Evolutionary conservation across 257 asterid genomes (phyloP), one percentile per base, ranked within the genome.

Genomic region (Lycium barbarum): DNA sequence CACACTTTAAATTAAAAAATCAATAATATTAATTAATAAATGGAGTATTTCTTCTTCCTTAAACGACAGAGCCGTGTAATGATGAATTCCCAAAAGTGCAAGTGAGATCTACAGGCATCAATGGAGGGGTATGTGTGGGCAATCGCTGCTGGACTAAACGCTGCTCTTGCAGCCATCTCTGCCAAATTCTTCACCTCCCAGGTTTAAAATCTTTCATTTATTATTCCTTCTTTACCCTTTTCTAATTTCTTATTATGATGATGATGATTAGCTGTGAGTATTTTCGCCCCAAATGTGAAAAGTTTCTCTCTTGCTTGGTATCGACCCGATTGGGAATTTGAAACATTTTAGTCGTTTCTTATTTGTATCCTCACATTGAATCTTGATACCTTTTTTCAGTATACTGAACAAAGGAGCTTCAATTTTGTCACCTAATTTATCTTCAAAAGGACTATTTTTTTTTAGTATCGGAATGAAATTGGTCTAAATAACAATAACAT

Each of bases 161-260:
- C 99, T 38, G 98, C 99, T 73, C 89, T 95, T 6, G 96, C 99
- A 68, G 97, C 99, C 85, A 89, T 96, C 38, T 89, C 95, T 38
- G 98, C 99, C 35, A 96, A 96, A 86, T 90, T 89, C 92, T 94
- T 96, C 87, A 65, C 90, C 3, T 86, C 95, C 3, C 94, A 91
- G 96, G 99, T 95, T 68, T 76, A 40, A 58, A 2, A 5, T 18
- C 47, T 67, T 11, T 63, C 59, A 14, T 4, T 83, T 2, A 22
- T 62, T 80, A 5, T 36, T 67, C 74, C 49, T 6, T 35, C 47
- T 67, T 80, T 81, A 43, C 8, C 22, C 10, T 5, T 13, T 7
- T 59, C 4, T 54, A 17, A 26, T 5, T 38, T 61, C 15, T 15
- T 3, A 40, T 1, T 68, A 12, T 83, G 79, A 9, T 26, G 10